Base-by-base conservation (phyloP, 441 rosid species). In the Brassica balearica region DNA sequence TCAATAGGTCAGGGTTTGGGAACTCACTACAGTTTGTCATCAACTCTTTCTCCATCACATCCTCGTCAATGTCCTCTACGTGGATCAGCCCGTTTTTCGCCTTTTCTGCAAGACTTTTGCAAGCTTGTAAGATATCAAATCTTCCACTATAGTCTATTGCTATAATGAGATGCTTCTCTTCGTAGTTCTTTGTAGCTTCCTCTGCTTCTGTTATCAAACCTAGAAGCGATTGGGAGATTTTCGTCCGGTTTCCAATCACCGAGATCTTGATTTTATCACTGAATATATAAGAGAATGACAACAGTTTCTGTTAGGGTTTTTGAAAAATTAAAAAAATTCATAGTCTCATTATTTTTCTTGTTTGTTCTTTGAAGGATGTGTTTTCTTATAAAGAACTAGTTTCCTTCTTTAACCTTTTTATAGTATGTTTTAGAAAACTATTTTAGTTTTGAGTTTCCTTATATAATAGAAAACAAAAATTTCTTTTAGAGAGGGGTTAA, bases 1-100 rank as follows among this genome's bases (percentile, higher is more conserved):
- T 76, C 59, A 87, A 1, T 15, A 83, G 74, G 71, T 85, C 86
- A 1, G 87, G 90, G 63, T 84, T 82, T 7, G 89, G 88, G 3
- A 81, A 81, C 34, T 75, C 71, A 0, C 71, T 70, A 69, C 78
- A 79, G 0, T 68, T 73, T 62, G 82, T 79, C 78, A 68, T 62
- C 74, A 79, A 32, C 38, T 73, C 74, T 11, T 73, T 67, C 5
- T 74, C 74, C 61, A 60, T 65, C 41, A 53, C 34, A 48, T 15
- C 14, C 25, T 73, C 73, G 43, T 82, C 65, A 17, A 78, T 78
- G 12, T 78, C 81, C 46, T 72, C 81, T 17, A 78, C 36, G 61
- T 67, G 17, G 53, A 78, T 73, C 73, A 32, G 10, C 36, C 80
- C 79, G 0, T 75, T 60, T 68, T 46, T 76, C 0, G 71, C 77